Conservation (phyloP, 805 yeast species). For the Cyberlindnera xishuangbannaensis region DNA sequence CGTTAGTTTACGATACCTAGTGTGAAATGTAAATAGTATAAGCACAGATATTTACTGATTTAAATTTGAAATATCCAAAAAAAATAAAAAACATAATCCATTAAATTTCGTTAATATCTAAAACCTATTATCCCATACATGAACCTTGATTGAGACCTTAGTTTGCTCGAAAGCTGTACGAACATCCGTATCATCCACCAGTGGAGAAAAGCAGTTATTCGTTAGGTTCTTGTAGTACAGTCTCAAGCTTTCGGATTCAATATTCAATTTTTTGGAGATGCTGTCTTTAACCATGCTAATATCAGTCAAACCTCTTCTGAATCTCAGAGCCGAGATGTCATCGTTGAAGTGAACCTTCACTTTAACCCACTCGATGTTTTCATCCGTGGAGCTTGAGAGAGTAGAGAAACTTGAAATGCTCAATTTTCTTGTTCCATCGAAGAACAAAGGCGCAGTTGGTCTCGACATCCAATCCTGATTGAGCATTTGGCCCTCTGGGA, state of each 20-base stretch:
- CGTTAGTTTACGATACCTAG: too few species aligned
- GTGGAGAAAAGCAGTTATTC: slow-evolving; percentile 16
- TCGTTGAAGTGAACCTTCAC: slow-evolving; percentile 20
- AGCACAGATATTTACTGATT: neutral
- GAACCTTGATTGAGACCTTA: slow-evolving; percentile 12
- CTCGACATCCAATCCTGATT: slow-evolving; percentile 12
- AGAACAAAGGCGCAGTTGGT: slow-evolving; percentile 12
- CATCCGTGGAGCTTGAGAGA: neutral
- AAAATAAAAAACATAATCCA: neutral
- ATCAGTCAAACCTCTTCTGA: slow-evolving; percentile 3
- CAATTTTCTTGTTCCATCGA: slow-evolving; percentile 2
- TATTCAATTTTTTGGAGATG: slow-evolving; percentile 22
- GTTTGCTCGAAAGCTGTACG: slow-evolving; percentile 11
- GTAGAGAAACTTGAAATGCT: neutral
- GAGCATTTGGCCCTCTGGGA: slow-evolving; percentile 8
- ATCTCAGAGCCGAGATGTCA: slow-evolving; percentile 24
- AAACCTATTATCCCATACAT: slow-evolving; percentile 10
- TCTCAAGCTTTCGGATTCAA: slow-evolving; percentile 11
- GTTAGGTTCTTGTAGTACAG: slow-evolving; percentile 16
- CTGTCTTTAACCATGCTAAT: slow-evolving; percentile 13
- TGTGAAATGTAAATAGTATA: too few species aligned
- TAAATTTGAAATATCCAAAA: neutral
- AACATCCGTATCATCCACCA: slow-evolving; percentile 19
- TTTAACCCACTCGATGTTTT: slow-evolving; percentile 10
- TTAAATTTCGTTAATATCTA: neutral